Base-by-base conservation (phyloP, 2,329 filamentous ascomycete species). In the Chaetomiaceae sp. region DNA sequence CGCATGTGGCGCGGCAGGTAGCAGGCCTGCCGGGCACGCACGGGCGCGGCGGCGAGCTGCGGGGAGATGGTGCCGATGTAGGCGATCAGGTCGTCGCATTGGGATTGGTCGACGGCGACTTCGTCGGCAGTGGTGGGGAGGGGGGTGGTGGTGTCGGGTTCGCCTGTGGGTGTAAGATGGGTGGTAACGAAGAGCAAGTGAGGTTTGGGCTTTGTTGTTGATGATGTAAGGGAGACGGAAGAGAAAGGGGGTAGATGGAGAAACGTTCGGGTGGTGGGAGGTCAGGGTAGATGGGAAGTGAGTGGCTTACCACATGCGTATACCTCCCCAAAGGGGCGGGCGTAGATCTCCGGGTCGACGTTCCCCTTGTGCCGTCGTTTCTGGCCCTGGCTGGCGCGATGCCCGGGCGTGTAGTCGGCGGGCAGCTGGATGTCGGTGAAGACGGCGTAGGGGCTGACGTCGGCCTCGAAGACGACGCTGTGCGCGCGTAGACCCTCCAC, bases 321-420 rank as follows among this genome's bases (percentile, higher is more conserved):
- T 10, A 95, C 84, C 62, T 95, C 90, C 45, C 85, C 79, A 62
- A 88, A 85, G 0, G 90, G 90, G 4, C 93, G 78, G 1, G 93
- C 86, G 63, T 98, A 98, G 52, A 97, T 93, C 65, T 98, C 93
- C 0, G 93, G 93, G 20, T 88, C 83, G 11, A 88, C 88, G 15
- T 76, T 76, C 22, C 81, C 75, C 48, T 73, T 72, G 65, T 76
- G 78, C 58, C 67, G 68, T 59, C 73, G 69, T 68, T 69, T 71
- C 61, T 76, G 71, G 49, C 69, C 74, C 60, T 65, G 62, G 54
- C 58, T 62, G 48, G 65, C 62, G 42, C 71, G 69, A 56, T 76
- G 75, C 55, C 67, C 70, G 3, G 73, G 73, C 3, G 77, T 65
- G 62, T 83, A 88, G 50, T 79, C 76, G 12, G 68, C 62, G 0